These are phyloP conservation scores for Piper betle DNA, from an alignment of 164 flowering plant species.

Conservation along the genomic window DNA sequence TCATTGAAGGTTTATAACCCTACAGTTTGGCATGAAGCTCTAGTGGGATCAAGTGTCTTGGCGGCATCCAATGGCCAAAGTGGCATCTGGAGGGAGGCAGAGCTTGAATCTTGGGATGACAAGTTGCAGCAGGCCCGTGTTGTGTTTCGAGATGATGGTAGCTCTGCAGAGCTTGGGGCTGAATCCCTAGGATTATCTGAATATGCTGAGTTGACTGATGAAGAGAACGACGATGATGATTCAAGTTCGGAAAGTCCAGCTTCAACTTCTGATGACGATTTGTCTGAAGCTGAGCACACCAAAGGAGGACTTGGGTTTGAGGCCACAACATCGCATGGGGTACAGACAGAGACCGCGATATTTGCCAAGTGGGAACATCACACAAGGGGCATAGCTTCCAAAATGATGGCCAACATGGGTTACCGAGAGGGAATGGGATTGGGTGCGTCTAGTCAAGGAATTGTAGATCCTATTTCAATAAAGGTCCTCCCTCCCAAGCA, in stretches of 20 bases:
- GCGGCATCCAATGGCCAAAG: constrained; percentile 40
- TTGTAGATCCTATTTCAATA: constrained; percentile 57
- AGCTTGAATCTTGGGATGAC: constrained; percentile 83
- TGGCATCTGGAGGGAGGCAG: constrained; percentile 85
- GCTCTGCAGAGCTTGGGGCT: constrained; percentile 42
- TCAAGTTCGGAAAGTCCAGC: constrained; percentile 36
- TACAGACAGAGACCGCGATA: constrained; percentile 71
- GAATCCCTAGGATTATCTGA: constrained; percentile 54
- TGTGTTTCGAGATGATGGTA: constrained; percentile 72
- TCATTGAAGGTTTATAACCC: constrained; percentile 57
- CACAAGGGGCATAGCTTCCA: constrained; percentile 94
- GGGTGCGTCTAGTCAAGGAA: constrained; percentile 79
- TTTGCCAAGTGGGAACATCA: constrained; percentile 98
- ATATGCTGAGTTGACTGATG: constrained; percentile 46
- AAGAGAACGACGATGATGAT: constrained; percentile 41
- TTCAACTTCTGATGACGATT: constrained; percentile 53
- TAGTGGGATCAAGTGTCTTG: constrained; percentile 70
- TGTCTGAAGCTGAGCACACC: constrained; percentile 8
- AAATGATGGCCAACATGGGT: constrained; percentile 99
- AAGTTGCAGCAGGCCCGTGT: constrained; percentile 33
- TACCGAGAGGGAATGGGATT: constrained; percentile 95
- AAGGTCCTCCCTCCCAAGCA: constrained; percentile 80
- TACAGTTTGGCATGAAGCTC: constrained; percentile 51
- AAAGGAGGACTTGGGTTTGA: constrained; percentile 73
- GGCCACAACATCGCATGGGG: constrained; percentile 40